Evolutionary conservation across 2,329 filamentous ascomycete species (phyloP), one percentile per base, ranked within the genome.

Genomic region (Trichophyton schoenleinii): DNA sequence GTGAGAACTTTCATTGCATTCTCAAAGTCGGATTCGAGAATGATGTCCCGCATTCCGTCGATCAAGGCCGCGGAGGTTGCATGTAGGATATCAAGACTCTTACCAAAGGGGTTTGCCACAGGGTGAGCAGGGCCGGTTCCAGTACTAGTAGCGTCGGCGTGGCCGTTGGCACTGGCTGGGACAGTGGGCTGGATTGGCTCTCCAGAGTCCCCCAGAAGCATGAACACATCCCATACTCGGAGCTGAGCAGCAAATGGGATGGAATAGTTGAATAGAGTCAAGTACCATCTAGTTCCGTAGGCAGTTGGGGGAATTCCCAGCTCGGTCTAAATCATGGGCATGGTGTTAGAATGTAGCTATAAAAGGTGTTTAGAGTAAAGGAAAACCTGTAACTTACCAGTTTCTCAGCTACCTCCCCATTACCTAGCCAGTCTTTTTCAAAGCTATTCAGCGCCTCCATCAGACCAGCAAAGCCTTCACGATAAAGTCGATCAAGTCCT

Each of bases 1-100:
- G 94, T 97, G 64, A 99, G 79, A 6, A 91, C 88, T 77, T 96
- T 97, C 94, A 99, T 99, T 55, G 88, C 88, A 69, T 95, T 95
- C 73, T 99, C 94, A 73, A 97, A 99, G 72, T 99, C 94, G 18
- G 89, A 90, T 68, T 95, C 91, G 4, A 96, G 79, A 36, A 99
- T 80, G 59, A 95, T 89, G 64, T 96, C 89, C 42, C 89, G 82
- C 66, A 94, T 88, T 18, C 90, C 91, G 71, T 96, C 90, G 57
- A 97, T 91, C 31, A 99, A 80, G 1, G 94, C 92, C 2, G 91
- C 88, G 64, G 88, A 88, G 4, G 91, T 88, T 9, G 94, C 92
- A 73, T 99, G 94, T 58, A 99, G 78, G 41, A 97, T 82, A 68
- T 95, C 91, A 41, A 97, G 81, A 59, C 90, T 88, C 44, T 83